These are phyloP conservation scores for Telfairia occidentalis DNA, from an alignment of 331 rosid genomes.

Conservation along the genomic window DNA sequence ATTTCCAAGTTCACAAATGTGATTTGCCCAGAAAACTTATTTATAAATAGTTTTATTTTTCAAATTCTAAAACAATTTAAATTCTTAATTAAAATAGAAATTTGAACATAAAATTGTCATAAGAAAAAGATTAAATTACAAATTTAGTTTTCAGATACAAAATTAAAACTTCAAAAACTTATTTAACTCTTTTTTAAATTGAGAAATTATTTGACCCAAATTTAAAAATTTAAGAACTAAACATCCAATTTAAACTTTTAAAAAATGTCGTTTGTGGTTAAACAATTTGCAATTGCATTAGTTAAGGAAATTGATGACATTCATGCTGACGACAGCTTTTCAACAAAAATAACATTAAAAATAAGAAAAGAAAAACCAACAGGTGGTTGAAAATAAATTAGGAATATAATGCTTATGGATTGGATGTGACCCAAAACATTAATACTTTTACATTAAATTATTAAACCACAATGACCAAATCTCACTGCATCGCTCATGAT, in stretches of 20 bases:
- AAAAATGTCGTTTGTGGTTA: no score
- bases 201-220: no score
- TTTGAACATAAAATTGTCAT: neutral
- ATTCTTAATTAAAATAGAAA: neutral
- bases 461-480: neutral
- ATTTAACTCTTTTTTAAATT: no score
- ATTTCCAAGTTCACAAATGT: no score
- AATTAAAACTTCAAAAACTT: no score
- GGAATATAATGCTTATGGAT: neutral
- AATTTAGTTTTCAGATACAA: no score
- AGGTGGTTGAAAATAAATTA: neutral
- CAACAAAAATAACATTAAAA: neutral
- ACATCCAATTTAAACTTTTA: no score
- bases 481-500: conserved; percentile 5
- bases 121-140: no score
- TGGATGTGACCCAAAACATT: neutral
- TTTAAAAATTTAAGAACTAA: no score
- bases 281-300: neutral
- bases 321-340: neutral
- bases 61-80: no score
- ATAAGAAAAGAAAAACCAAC: neutral
- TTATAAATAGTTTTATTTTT: no score
- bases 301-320: neutral
- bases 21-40: no score
- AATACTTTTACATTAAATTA: neutral